These are phyloP conservation scores for Clonostachys solani DNA, from an alignment of 2,329 filamentous ascomycete species.

Conservation along the genomic window DNA sequence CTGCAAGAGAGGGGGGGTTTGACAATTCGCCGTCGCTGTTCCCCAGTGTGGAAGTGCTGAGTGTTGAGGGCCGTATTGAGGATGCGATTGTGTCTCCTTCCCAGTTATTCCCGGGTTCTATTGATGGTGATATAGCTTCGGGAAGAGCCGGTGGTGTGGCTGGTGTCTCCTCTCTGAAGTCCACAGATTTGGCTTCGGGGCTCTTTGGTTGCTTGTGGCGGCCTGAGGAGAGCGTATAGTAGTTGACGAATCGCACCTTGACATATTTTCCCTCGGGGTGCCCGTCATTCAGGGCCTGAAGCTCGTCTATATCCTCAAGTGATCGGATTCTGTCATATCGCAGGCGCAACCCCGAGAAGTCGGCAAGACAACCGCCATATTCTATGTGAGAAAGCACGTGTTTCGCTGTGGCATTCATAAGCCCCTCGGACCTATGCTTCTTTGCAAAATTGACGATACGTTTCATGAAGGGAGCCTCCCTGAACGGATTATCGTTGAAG, in stretches of 20 bases:
- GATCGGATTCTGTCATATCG: conserved; percentile 67
- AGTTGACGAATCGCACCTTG: conserved; percentile 75
- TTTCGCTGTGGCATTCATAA: conserved; percentile 65
- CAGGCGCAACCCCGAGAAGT: conserved; percentile 64
- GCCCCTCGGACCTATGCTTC: conserved; percentile 70
- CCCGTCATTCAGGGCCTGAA: conserved; percentile 22
- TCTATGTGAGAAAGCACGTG: conserved; percentile 79
- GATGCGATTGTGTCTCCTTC: background rate
- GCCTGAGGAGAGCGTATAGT: conserved; percentile 84
- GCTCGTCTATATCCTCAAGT: conserved; percentile 67
- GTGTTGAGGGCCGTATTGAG: background rate
- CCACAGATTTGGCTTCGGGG: background rate
- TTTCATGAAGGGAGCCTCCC: conserved; percentile 65
- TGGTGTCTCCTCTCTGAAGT: background rate
- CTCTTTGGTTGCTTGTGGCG: conserved; percentile 25
- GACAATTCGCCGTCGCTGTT: background rate
- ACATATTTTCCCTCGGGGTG: background rate
- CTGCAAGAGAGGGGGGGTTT: background rate
- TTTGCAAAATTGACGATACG: conserved; percentile 71
- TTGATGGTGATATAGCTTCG: too few relatives aligned
- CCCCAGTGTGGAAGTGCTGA: background rate
- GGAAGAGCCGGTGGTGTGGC: too few relatives aligned
- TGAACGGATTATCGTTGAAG: conserved; percentile 66
- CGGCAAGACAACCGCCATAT: conserved; percentile 76
- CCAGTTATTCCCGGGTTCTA: too few relatives aligned